Base-by-base conservation (phyloP, 1,284 basidiomycete species). In the Hortiboletus rubellus region DNA sequence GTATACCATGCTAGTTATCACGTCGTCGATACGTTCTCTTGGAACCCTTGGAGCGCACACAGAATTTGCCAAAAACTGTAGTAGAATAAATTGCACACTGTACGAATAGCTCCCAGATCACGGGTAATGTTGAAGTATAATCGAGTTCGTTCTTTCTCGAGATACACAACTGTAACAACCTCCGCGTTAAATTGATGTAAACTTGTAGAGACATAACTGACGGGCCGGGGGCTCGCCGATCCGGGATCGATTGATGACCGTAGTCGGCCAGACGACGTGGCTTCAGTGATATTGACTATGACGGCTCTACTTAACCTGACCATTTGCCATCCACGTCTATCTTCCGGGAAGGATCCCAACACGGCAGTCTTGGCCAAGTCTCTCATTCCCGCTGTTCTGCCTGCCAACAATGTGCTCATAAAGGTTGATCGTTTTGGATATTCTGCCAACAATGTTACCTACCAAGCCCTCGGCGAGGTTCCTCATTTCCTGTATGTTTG, bases 381-480 rank as follows among this genome's bases (percentile, higher is more conserved):
- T 30, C 54, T 64, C 9, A 63, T 69, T 31, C 74, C 74, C 0
- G 49, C 60, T 12, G 47, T 65, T 1, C 67, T 77, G 31, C 77
- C 76, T 18, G 54, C 66, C n/a, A 77, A 82, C 66, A 78, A 84
- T 58, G 74, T 87, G 36, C 66, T 87, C 31, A 75, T 87, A 55
- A 74, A 74, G 50, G 79, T 87, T 5, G 83, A 86, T 54, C 77
- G 80, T 17, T 86, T 87, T 64, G 84, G 84, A 3, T 87, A 82
- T 66, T 85, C 84, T 22, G 78, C 85, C 38, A 87, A 87, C 66
- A 87, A 87, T 63, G 55, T 84, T 8, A 82, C 83, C 17, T 84
- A 84, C 61, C 80, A 84, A 64, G 75, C 77, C 7, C 73, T 87
- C 7, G 86, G 85, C 24, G 85, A 87, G 59, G 78, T 79, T 53